These are phyloP conservation scores for Catharanthus roseus DNA, from an alignment of 257 asterid genomes.

Conservation along the genomic window DNA sequence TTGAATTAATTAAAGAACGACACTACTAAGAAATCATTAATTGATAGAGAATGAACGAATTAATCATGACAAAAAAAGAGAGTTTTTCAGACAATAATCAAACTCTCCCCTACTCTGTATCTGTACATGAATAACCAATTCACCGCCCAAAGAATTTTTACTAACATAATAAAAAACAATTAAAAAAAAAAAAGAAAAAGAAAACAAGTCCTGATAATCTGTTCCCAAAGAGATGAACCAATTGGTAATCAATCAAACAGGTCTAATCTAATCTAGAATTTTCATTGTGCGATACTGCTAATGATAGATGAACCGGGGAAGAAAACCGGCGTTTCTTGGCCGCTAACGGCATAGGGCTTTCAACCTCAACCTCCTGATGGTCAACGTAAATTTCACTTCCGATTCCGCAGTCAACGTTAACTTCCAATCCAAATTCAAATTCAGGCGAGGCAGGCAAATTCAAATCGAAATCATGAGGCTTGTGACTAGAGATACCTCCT, in stretches of 20 bases:
- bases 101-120: background rate
- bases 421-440: slow-evolving; percentile 16
- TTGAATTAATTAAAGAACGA: background rate
- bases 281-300: background rate
- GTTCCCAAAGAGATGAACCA: background rate
- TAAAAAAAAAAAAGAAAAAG: background rate
- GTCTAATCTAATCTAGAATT: background rate
- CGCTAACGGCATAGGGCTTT: slow-evolving; percentile 39
- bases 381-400: slow-evolving; percentile 27
- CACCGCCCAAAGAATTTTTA: background rate
- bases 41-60: slow-evolving; percentile 7
- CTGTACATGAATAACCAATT: slow-evolving; percentile 7
- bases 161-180: background rate
- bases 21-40: background rate
- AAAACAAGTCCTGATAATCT: no score
- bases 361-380: slow-evolving; percentile 40
- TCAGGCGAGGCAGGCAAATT: slow-evolving; percentile 51
- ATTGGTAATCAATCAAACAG: no score
- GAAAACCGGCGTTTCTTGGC: slow-evolving; percentile 30
- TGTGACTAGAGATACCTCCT: slow-evolving; percentile 6
- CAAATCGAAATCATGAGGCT: slow-evolving; percentile 35
- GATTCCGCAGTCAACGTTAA: slow-evolving; percentile 16
- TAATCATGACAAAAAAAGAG: background rate
- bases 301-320: background rate
- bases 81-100: background rate